phyloP scores from a whole-genome alignment of 306 rosid genomes.

The Canavalia gladiata region DNA sequence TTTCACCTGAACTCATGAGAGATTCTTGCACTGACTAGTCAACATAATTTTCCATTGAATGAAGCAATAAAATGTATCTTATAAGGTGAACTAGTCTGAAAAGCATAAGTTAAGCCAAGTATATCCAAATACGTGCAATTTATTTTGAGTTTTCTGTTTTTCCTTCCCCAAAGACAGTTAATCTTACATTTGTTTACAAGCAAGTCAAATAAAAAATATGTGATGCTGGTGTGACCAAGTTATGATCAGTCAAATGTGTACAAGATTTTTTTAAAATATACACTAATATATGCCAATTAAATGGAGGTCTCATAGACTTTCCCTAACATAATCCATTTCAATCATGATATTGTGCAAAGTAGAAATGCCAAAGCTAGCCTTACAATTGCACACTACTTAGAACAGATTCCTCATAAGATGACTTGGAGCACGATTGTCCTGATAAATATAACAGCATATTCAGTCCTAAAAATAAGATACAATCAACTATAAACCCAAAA shows the following conservation, averaged over 20 bases:
- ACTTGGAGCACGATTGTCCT: background rate
- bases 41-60: background rate
- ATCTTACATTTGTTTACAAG: background rate
- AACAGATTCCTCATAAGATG: slow-evolving; percentile 16
- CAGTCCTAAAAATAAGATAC: background rate
- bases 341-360: background rate
- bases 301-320: background rate
- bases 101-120: background rate
- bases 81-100: background rate
- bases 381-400: background rate
- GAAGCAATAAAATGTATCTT: background rate
- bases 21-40: slow-evolving; percentile 26
- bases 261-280: background rate
- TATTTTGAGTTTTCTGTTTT: background rate
- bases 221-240: background rate
- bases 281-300: background rate
- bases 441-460: slow-evolving; percentile 6
- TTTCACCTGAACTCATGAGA: background rate
- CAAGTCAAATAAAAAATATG: slow-evolving; percentile 1
- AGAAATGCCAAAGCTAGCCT: background rate
- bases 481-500: slow-evolving; percentile 18
- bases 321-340: background rate
- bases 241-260: background rate
- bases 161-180: background rate
- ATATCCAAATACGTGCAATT: background rate